These are phyloP conservation scores for Clonostachys rosea DNA, from an alignment of 2,329 filamentous ascomycete genomes.

Conservation along the genomic window DNA sequence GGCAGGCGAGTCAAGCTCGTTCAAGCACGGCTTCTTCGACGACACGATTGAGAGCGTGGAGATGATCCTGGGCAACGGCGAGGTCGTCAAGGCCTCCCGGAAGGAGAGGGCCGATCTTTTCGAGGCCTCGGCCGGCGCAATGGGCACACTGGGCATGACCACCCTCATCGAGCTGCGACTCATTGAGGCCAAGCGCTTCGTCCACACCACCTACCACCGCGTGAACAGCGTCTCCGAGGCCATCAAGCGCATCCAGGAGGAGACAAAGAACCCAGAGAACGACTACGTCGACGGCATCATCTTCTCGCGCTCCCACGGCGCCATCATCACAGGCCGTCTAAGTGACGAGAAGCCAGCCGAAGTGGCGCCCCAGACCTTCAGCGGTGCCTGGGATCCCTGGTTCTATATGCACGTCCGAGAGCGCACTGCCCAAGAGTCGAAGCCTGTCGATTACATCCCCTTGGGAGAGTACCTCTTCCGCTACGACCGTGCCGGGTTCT, in stretches of 20 bases:
- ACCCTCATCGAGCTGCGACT: conserved; percentile 63
- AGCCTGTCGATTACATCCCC: conserved; percentile 52
- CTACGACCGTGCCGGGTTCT: conserved; percentile 73
- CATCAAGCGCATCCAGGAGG: conserved; percentile 41
- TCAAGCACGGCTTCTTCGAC: conserved; percentile 69
- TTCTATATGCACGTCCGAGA: conserved; percentile 68
- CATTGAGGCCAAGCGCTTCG: conserved; percentile 54
- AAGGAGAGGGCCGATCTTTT: conserved; percentile 51
- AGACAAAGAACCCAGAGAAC: conserved; percentile 34
- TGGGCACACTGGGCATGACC: conserved; percentile 64
- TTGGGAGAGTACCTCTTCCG: conserved; percentile 71
- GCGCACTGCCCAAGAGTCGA: conserved; percentile 11
- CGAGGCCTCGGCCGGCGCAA: conserved; percentile 58
- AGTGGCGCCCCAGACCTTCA: conserved; percentile 46
- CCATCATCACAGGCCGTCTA: conserved; percentile 61
- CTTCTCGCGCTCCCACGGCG: conserved; percentile 55
- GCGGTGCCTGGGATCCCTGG: conserved; percentile 64
- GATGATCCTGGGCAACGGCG: conserved; percentile 65
- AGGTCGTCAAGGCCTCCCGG: conserved; percentile 49
- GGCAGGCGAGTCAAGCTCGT: conserved; percentile 65
- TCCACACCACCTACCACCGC: conserved; percentile 59
- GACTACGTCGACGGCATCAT: conserved; percentile 75
- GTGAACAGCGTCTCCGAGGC: conserved; percentile 41
- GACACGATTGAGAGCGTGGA: conserved; percentile 59
- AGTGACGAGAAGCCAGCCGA: conserved; percentile 43